Conservation (phyloP, 768 basidiomycete species). For the Pleurotus giganteus region DNA sequence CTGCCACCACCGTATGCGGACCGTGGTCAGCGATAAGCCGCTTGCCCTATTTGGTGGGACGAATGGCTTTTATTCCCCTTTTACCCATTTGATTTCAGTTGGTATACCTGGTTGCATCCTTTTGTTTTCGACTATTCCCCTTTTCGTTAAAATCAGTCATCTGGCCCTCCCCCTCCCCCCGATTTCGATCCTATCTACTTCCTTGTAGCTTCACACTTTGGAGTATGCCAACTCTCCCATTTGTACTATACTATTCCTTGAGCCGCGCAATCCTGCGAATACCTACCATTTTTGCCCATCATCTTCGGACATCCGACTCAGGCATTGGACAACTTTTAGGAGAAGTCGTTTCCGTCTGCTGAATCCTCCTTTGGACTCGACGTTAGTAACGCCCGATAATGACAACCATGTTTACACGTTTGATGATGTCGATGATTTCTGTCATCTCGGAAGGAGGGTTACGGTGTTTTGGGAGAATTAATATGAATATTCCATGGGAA, state of each 20-base stretch:
- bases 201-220: no score
- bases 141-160: no score
- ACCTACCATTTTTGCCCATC: not conserved
- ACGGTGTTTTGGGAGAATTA: not conserved
- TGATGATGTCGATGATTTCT: no score
- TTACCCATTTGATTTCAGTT: not conserved
- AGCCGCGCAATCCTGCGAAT: no score
- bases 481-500: not conserved
- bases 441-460: not conserved
- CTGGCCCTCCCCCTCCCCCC: no score
- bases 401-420: not conserved
- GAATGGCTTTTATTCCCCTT: not conserved
- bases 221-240: no score
- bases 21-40: constrained; percentile 5
- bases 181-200: no score
- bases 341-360: not conserved
- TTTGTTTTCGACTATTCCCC: no score
- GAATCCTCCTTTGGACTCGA: not conserved
- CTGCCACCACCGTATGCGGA: constrained; percentile 39
- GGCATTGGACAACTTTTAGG: not conserved
- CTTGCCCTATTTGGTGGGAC: not conserved
- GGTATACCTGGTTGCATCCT: not conserved
- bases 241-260: no score
- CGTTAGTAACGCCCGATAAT: not conserved
- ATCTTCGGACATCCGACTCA: not conserved